A percentile compares a stretch with the other conserved stretches of the same genome.
Conservation (phyloP, 2,329 filamentous ascomycete species). For the Fusarium napiforme region DNA sequence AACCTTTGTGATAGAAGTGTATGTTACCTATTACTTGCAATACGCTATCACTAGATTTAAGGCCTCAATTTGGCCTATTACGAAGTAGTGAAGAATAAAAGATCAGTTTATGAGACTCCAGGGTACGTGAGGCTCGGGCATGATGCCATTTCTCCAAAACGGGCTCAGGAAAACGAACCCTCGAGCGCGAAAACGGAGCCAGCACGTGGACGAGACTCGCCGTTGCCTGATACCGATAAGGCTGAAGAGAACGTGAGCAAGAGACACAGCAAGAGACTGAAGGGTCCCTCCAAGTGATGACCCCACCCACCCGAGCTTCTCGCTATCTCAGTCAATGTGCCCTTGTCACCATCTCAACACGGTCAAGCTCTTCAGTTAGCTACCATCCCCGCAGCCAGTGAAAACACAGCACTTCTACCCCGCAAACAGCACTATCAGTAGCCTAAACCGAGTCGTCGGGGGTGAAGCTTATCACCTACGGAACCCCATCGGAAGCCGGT, state of each 20-base stretch:
- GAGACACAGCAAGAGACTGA: background rate
- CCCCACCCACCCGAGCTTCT: background rate
- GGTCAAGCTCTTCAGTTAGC: background rate
- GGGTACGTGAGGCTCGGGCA: rapidly evolving
- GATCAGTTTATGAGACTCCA: background rate
- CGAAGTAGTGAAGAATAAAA: too few relatives aligned
- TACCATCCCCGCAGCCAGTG: background rate
- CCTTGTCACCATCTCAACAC: background rate
- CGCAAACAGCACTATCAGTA: conserved; percentile 7
- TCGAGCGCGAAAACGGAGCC: background rate
- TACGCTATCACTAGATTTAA: too few relatives aligned
- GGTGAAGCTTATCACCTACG: conserved; percentile 6
- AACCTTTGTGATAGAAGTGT: too few relatives aligned
- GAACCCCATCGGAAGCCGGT: conserved; percentile 9
- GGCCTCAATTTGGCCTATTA: too few relatives aligned
- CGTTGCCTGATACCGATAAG: background rate
- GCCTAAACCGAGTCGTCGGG: background rate
- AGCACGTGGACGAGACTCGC: background rate
- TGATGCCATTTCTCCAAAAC: background rate
- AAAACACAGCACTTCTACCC: background rate
- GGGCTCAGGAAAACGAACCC: rapidly evolving
- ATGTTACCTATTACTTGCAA: too few relatives aligned
- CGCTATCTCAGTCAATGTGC: background rate
- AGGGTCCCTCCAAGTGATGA: background rate
- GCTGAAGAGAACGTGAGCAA: background rate